Percentiles rank a stretch among this genome's conserved stretches.
Evolutionary conservation across 257 asterid species (phyloP).

Genomic region (Solanum tacnaense): DNA sequence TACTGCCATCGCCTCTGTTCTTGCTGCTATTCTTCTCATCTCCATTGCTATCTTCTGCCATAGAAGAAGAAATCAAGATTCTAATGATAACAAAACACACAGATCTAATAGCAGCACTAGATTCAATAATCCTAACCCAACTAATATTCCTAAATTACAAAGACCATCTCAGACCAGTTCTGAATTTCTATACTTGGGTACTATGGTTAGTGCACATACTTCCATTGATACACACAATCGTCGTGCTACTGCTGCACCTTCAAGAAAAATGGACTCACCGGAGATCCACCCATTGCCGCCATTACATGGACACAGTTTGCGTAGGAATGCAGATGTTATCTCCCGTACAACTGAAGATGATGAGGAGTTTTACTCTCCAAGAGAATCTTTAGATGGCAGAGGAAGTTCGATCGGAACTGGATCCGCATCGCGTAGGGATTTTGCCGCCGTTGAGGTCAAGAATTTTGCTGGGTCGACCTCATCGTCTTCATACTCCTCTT

Average conservation of each 20-base stretch:
- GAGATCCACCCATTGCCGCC: constrained; percentile 93
- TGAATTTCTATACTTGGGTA: constrained; percentile 84
- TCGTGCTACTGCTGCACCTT: constrained; percentile 14
- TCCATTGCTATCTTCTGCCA: constrained; percentile 49
- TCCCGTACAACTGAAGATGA: constrained; percentile 41
- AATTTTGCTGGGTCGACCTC: constrained; percentile 41
- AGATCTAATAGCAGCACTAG: constrained; percentile 47
- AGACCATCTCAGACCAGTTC: constrained; percentile 85
- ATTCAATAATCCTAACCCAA: background rate
- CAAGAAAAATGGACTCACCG: constrained; percentile 66
- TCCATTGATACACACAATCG: constrained; percentile 10
- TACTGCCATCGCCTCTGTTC: constrained; percentile 47
- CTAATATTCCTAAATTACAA: constrained; percentile 56
- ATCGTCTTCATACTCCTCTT: constrained; percentile 1
- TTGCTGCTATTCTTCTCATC: constrained; percentile 47
- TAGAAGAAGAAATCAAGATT: constrained; percentile 13
- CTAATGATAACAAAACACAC: constrained; percentile 28
- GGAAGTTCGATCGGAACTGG: constrained; percentile 53
- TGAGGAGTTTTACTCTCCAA: constrained; percentile 74
- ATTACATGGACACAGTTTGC: constrained; percentile 18
- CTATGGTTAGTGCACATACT: constrained; percentile 68
- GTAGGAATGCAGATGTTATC: constrained; percentile 25
- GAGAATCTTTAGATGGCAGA: constrained; percentile 52
- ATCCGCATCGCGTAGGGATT: constrained; percentile 60
- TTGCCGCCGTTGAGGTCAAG: constrained; percentile 37